These are phyloP conservation scores for Kodamaea derodonti DNA, from an alignment of 1,139 yeast species.

Conservation along the genomic window DNA sequence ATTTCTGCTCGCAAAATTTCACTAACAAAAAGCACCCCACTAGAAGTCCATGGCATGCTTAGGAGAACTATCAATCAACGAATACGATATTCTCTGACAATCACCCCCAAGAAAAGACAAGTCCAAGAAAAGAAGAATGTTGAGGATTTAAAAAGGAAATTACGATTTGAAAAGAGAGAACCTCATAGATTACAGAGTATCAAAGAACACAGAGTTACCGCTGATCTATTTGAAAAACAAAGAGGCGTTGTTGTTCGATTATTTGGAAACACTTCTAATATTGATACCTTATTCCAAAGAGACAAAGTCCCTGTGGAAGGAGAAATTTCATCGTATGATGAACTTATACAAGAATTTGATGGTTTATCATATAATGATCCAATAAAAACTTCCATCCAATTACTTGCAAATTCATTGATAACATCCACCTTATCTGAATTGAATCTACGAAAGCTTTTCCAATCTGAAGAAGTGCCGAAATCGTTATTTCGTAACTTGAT, in stretches of 20 bases:
- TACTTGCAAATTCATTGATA: conserved; percentile 14
- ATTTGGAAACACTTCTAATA: conserved; percentile 13
- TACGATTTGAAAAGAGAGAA: conserved; percentile 8
- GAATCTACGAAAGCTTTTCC: conserved; percentile 18
- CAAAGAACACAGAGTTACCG: conserved; percentile 11
- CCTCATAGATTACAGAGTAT: conserved; percentile 6
- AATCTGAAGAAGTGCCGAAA: conserved; percentile 8
- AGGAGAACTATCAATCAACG: too few species aligned
- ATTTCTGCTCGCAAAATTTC: too few species aligned
- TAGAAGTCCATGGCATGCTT: too few species aligned
- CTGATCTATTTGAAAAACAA: conserved; percentile 16
- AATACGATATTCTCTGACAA: too few species aligned
- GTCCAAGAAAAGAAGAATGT: too few species aligned
- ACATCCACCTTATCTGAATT: conserved; percentile 25
- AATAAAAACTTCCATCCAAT: conserved; percentile 19
- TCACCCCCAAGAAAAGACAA: too few species aligned
- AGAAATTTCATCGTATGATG: not conserved
- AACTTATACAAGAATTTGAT: conserved; percentile 1
- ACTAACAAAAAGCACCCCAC: too few species aligned
- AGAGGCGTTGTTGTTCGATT: conserved; percentile 16
- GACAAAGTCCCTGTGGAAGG: conserved; percentile 1
- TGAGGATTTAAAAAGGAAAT: conserved; percentile 3
- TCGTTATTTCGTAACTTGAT: conserved; percentile 17
- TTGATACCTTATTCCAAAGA: conserved; percentile 14
- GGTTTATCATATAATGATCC: conserved; percentile 14